Percentiles rank a stretch among this genome's conserved stretches.
Evolutionary conservation across 2,329 filamentous ascomycete genomes (phyloP).

Genomic region (Epichloe amarillans): DNA sequence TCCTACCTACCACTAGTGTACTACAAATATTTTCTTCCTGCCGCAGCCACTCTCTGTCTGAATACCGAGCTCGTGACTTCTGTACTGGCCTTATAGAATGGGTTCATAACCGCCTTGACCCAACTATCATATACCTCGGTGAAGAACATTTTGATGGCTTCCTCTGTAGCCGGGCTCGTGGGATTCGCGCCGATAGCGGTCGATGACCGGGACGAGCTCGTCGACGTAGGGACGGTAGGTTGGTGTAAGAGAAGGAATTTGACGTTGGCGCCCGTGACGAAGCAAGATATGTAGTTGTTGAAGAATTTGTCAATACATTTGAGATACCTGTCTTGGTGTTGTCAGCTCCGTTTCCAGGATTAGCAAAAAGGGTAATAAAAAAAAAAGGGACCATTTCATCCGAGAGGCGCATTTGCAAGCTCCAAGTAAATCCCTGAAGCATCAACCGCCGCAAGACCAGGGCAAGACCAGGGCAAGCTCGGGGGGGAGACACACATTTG

Average conservation of each 20-base stretch:
- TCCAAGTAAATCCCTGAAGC: too few relatives aligned
- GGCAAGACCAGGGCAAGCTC: background rate
- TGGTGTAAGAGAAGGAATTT: conserved; percentile 93
- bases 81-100: conserved; percentile 81
- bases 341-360: background rate
- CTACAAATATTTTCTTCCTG: conserved; percentile 82
- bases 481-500: conserved; percentile 52
- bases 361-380: background rate
- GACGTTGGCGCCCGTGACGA: conserved; percentile 81
- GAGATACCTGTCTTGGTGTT: conserved; percentile 54
- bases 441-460: background rate
- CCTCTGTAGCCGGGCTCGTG: conserved; percentile 79
- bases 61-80: conserved; percentile 82
- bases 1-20: background rate
- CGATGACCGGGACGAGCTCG: conserved; percentile 39
- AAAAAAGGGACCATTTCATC: background rate
- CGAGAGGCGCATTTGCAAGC: too few relatives aligned
- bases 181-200: conserved; percentile 75
- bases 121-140: conserved; percentile 91
- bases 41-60: conserved; percentile 64
- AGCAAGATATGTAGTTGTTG: conserved; percentile 88
- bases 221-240: conserved; percentile 37
- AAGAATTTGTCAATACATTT: conserved; percentile 96
- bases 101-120: conserved; percentile 94
- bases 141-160: conserved; percentile 92